Percentiles rank a stretch among this genome's conserved stretches.
Conservation (phyloP, 1,284 basidiomycete species). For the Microbotryum intermedium region DNA sequence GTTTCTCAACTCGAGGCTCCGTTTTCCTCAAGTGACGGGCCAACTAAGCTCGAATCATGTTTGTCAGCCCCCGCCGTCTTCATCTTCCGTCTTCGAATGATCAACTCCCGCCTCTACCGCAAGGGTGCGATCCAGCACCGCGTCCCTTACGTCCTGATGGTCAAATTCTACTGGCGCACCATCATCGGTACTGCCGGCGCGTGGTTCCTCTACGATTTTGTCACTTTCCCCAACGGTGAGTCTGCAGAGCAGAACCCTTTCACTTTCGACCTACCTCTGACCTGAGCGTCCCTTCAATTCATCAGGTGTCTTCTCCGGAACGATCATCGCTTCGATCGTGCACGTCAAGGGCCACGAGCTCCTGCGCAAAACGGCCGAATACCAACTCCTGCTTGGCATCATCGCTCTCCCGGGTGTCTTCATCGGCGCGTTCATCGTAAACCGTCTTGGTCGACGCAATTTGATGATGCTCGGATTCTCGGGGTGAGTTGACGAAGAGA, state of each 20-base stretch:
- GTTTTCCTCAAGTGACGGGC: not conserved
- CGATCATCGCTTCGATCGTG: conserved; percentile 20
- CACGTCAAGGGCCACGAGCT: conserved; percentile 22
- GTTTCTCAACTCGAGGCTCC: not conserved
- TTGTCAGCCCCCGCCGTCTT: conserved; percentile 52
- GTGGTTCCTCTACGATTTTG: conserved; percentile 70
- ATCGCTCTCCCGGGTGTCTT: conserved; percentile 60
- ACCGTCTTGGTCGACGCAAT: conserved; percentile 42
- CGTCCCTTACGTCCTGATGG: conserved; percentile 56
- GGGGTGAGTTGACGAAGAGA: conserved; percentile 42
- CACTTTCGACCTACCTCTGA: conserved; percentile 5
- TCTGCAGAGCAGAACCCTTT: no score
- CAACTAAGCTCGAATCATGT: no score
- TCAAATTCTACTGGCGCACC: conserved; percentile 56
- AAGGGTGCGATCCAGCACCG: conserved; percentile 55
- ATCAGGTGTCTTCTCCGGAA: conserved; percentile 7
- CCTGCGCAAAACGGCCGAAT: conserved; percentile 47
- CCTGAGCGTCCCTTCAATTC: not conserved
- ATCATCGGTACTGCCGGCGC: conserved; percentile 62
- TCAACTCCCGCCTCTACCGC: conserved; percentile 58
- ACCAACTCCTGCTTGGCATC: conserved; percentile 58
- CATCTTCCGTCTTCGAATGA: conserved; percentile 61
- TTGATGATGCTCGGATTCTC: conserved; percentile 60
- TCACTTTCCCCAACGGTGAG: conserved; percentile 63
- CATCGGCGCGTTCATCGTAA: conserved; percentile 56